These are phyloP conservation scores for Tripidium arundinaceum DNA, from an alignment of 202 grass and related monocot genomes.

Conservation along the genomic window DNA sequence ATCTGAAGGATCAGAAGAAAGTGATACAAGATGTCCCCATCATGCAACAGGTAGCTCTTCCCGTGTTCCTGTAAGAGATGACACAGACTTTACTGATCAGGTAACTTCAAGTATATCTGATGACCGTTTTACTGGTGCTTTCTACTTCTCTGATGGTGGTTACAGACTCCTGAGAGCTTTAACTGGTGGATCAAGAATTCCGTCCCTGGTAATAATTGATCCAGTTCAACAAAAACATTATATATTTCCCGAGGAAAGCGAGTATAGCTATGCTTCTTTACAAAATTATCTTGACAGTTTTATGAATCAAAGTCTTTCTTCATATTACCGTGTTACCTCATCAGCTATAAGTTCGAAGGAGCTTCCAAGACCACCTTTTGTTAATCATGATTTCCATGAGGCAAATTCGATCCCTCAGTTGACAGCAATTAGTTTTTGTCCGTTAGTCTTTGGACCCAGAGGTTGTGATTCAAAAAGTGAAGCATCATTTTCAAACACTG, in stretches of 20 bases:
- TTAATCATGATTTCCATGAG: slow-evolving; percentile 89
- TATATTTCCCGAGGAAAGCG: slow-evolving; percentile 58
- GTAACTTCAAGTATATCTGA: slow-evolving; percentile 27
- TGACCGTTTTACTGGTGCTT: slow-evolving; percentile 54
- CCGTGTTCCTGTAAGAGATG: slow-evolving; percentile 14
- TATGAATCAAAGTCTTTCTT: slow-evolving; percentile 64
- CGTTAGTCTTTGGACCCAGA: slow-evolving; percentile 58
- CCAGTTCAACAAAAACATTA: slow-evolving; percentile 66
- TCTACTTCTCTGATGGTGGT: slow-evolving; percentile 81
- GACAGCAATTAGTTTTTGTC: slow-evolving; percentile 62
- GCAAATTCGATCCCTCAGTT: slow-evolving; percentile 77
- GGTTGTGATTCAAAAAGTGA: slow-evolving; percentile 45
- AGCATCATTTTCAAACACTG: slow-evolving; percentile 27
- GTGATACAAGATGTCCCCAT: slow-evolving; percentile 23
- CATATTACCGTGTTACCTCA: slow-evolving; percentile 50
- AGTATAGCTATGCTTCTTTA: slow-evolving; percentile 57
- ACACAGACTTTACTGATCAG: slow-evolving; percentile 12
- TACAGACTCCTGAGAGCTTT: slow-evolving; percentile 70
- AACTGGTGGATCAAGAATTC: slow-evolving; percentile 73
- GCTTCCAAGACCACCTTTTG: slow-evolving; percentile 77
- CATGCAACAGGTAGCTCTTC: slow-evolving; percentile 36
- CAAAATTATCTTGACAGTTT: slow-evolving; percentile 71
- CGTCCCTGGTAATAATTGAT: slow-evolving; percentile 86
- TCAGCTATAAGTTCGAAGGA: slow-evolving; percentile 47
- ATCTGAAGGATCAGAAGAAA: slow-evolving; percentile 34